Conservation (phyloP, 148 eudicot species). For the Suaeda aralocaspica region DNA sequence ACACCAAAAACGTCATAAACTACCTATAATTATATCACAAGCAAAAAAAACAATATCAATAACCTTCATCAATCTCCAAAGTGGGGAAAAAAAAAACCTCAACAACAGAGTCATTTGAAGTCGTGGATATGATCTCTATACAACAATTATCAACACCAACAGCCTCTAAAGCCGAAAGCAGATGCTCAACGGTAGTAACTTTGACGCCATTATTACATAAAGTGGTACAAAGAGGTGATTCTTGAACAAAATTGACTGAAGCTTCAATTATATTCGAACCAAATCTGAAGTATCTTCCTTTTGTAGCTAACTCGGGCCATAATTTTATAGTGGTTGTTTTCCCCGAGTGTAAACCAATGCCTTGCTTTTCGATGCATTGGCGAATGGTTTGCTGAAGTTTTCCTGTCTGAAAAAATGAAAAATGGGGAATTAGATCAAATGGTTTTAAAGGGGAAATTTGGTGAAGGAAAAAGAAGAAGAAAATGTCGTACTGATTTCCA, state of each 20-base stretch:
- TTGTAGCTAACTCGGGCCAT: slow-evolving; percentile 59
- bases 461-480: slow-evolving; percentile 12
- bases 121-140: slow-evolving; percentile 38
- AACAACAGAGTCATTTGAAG: slow-evolving; percentile 20
- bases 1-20: neutral
- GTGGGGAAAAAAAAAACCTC: slow-evolving; percentile 51
- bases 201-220: slow-evolving; percentile 46
- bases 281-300: slow-evolving; percentile 60
- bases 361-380: slow-evolving; percentile 46
- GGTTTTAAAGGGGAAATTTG: neutral
- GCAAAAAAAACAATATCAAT: neutral
- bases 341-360: slow-evolving; percentile 71
- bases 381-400: slow-evolving; percentile 69
- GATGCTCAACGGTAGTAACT: slow-evolving; percentile 76
- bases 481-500: slow-evolving; percentile 63
- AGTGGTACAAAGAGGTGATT: slow-evolving; percentile 72
- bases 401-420: slow-evolving; percentile 45
- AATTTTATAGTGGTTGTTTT: slow-evolving; percentile 40
- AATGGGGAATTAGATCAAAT: neutral
- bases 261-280: slow-evolving; percentile 43
- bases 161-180: slow-evolving; percentile 88
- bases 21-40: neutral
- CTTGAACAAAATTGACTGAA: slow-evolving; percentile 42
- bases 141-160: slow-evolving; percentile 81
- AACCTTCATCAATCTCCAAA: no score